Percentiles rank a stretch among this genome's conserved stretches.
Evolutionary conservation across 169 alveolate genomes (phyloP).

Genomic region (Plasmodium vivax): DNA sequence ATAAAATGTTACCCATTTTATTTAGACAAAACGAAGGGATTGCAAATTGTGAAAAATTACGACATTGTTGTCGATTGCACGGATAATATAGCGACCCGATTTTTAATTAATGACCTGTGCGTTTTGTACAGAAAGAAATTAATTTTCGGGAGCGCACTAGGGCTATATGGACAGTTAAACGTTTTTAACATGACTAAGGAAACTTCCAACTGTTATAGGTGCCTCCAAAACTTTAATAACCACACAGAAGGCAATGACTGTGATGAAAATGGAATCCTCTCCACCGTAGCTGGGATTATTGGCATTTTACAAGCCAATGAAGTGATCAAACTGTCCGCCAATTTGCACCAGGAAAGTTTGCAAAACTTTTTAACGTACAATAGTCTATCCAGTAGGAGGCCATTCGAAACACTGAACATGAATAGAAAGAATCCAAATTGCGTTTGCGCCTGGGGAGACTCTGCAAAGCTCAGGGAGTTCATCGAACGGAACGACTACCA

Average conservation of each 20-base stretch:
- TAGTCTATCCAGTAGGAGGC: constrained; percentile 70
- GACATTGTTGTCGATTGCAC: constrained; percentile 84
- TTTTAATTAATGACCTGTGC: constrained; percentile 83
- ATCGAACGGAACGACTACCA: constrained; percentile 3
- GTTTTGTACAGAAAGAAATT: constrained; percentile 77
- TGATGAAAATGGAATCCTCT: constrained; percentile 81
- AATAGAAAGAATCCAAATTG: constrained; percentile 74
- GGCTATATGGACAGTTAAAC: constrained; percentile 84
- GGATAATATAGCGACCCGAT: constrained; percentile 82
- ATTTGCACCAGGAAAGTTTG: constrained; percentile 57
- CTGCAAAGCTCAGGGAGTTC: constrained; percentile 1
- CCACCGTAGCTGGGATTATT: constrained; percentile 83
- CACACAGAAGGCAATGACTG: constrained; percentile 74
- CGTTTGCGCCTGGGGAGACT: constrained; percentile 32
- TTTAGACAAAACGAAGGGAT: constrained; percentile 78
- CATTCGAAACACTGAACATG: constrained; percentile 78
- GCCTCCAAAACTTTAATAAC: constrained; percentile 77
- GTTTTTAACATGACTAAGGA: constrained; percentile 68
- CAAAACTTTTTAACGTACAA: constrained; percentile 78
- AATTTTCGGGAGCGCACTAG: constrained; percentile 81
- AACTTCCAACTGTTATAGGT: constrained; percentile 79
- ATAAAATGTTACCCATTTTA: constrained; percentile 76
- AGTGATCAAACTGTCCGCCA: constrained; percentile 79
- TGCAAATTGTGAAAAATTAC: constrained; percentile 75
- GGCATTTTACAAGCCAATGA: constrained; percentile 85